These are phyloP conservation scores for Avena insularis DNA, from an alignment of 176 grass and related monocot species.

Conservation along the genomic window DNA sequence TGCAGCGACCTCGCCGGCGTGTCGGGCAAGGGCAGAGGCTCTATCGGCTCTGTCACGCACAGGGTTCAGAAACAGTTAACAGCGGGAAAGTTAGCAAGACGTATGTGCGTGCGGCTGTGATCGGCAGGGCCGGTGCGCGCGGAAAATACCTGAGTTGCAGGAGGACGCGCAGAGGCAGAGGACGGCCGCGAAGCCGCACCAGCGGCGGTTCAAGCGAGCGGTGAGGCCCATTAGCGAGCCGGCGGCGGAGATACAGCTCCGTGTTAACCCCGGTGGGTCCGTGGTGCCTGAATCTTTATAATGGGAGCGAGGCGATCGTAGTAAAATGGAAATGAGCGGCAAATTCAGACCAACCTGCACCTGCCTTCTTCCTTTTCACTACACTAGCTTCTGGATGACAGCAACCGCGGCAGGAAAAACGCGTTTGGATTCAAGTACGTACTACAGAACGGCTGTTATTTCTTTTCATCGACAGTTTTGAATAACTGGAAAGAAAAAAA, in stretches of 20 bases:
- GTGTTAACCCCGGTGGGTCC: neutral
- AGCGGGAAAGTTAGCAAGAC: neutral
- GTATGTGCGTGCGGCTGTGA: no score
- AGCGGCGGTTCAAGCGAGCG: slow-evolving; percentile 15
- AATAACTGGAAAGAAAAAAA: no score
- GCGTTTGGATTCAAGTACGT: neutral
- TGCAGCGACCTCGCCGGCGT: slow-evolving; percentile 43
- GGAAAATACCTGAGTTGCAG: slow-evolving; percentile 41
- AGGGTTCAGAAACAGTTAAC: neutral
- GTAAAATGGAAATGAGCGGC: neutral
- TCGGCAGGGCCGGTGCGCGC: no score
- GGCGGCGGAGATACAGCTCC: neutral
- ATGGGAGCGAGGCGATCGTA: neutral
- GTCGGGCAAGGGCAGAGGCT: slow-evolving; percentile 18
- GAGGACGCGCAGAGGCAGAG: slow-evolving; percentile 37
- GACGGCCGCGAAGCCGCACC: slow-evolving; percentile 25
- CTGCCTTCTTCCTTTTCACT: slow-evolving; percentile 11
- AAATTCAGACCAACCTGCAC: slow-evolving; percentile 49
- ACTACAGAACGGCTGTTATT: neutral
- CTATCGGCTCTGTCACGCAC: neutral
- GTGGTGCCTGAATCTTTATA: neutral
- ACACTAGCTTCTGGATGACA: slow-evolving; percentile 15
- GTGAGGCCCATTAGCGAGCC: slow-evolving; percentile 35
- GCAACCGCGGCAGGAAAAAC: neutral
- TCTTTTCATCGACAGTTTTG: no score